Evolutionary conservation across 73 alveolate genomes (phyloP).

Genomic region (Paraurostyla sp.): DNA sequence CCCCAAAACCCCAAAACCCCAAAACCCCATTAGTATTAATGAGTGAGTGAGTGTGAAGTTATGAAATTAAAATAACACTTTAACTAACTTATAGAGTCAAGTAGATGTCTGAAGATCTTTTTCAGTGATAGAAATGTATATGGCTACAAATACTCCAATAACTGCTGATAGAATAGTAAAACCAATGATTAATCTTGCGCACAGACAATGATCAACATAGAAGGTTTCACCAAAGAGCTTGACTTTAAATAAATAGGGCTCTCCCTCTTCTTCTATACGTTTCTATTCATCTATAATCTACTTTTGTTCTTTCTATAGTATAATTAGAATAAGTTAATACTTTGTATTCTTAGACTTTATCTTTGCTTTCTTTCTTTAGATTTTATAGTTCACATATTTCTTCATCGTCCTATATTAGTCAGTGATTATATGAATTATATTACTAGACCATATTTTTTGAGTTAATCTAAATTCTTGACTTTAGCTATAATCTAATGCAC

Average conservation of each 20-base stretch:
- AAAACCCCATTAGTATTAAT: too few species aligned
- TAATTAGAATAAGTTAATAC: too few species aligned
- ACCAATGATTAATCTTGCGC: conserved; percentile 24
- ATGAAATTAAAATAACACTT: too few species aligned
- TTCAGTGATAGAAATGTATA: not conserved
- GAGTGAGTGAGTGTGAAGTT: too few species aligned
- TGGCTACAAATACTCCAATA: conserved; percentile 27
- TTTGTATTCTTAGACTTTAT: not conserved
- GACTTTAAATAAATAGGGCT: conserved; percentile 23
- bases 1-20: too few species aligned
- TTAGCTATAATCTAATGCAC: conserved; percentile 19
- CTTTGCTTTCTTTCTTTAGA: conserved; percentile 30
- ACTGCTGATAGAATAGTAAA: not conserved
- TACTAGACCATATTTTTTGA: conserved; percentile 49
- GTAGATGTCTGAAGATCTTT: too few species aligned
- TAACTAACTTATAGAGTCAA: too few species aligned
- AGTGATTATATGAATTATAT: not conserved
- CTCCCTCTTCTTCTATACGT: conserved; percentile 17
- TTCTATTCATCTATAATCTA: too few species aligned
- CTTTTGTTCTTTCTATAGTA: too few species aligned
- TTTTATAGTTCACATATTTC: conserved; percentile 46
- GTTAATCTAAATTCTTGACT: conserved; percentile 13
- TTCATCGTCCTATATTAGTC: conserved; percentile 44
- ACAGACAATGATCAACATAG: conserved; percentile 26
- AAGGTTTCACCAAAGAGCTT: conserved; percentile 21